phyloP scores from a whole-genome alignment of 768 basidiomycete species.

The Pisolithus orientalis region DNA sequence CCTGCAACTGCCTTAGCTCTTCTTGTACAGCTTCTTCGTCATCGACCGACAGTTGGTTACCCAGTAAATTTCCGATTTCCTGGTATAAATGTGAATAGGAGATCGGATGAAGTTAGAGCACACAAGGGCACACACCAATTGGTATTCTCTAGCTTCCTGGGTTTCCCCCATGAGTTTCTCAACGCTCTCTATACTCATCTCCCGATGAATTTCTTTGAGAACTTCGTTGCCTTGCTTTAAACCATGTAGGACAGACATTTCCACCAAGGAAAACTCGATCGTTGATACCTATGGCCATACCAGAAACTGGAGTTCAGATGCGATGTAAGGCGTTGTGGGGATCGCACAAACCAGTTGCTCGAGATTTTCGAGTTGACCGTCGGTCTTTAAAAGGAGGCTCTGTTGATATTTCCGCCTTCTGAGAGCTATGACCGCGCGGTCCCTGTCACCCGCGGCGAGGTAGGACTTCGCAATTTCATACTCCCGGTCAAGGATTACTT shows the following conservation, averaged over 20 bases:
- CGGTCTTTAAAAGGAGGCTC: constrained; percentile 78
- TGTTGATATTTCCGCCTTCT: constrained; percentile 94
- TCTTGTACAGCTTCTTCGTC: constrained; percentile 92
- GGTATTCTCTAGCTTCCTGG: constrained; percentile 86
- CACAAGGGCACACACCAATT: constrained; percentile 48
- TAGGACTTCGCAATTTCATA: constrained; percentile 84
- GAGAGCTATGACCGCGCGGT: constrained; percentile 81
- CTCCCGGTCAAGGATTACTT: constrained; percentile 80
- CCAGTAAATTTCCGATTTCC: constrained; percentile 90
- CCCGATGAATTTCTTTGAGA: constrained; percentile 87
- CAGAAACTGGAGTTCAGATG: neutral
- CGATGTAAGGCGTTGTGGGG: neutral
- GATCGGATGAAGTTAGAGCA: neutral
- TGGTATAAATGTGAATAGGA: constrained; percentile 26
- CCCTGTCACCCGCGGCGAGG: constrained; percentile 75
- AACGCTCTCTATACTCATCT: constrained; percentile 89
- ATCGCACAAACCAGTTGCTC: constrained; percentile 69
- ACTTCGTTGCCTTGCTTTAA: constrained; percentile 92
- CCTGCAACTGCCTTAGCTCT: constrained; percentile 69
- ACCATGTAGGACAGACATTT: constrained; percentile 89
- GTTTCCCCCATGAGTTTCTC: constrained; percentile 93
- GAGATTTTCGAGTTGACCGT: constrained; percentile 79
- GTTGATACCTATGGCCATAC: constrained; percentile 66
- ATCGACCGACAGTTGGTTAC: constrained; percentile 73
- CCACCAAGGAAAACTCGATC: constrained; percentile 94